A percentile compares a stretch with the other conserved stretches of the same genome.
Evolutionary conservation across 805 yeast genomes (phyloP).

Genomic region (Candida tammaniensis): DNA sequence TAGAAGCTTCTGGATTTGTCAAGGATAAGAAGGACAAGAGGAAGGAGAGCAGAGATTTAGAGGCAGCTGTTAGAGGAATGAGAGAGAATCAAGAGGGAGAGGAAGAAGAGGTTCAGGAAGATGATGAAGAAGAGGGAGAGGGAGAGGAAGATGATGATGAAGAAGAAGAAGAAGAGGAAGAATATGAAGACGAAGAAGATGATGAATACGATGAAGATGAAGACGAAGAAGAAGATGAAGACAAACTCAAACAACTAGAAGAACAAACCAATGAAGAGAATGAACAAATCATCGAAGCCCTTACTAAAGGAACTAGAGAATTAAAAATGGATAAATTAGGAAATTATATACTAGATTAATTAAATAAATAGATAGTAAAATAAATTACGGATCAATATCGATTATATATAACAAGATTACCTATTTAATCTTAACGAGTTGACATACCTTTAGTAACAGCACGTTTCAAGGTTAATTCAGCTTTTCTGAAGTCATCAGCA

Average conservation of each 20-base stretch:
- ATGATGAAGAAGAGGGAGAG: constrained; percentile 24
- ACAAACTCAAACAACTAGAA: constrained; percentile 19
- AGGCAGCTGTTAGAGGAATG: constrained; percentile 70
- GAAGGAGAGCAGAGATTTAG: constrained; percentile 49
- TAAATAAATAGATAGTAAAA: not conserved
- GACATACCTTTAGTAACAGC: constrained; percentile 99
- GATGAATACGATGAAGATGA: constrained; percentile 36
- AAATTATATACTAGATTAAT: constrained; percentile 62
- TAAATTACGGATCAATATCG: constrained; percentile 6
- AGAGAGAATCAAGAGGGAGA: constrained; percentile 29
- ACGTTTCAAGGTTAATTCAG: constrained; percentile 98
- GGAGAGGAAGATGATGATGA: constrained; percentile 37
- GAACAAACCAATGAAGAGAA: constrained; percentile 27
- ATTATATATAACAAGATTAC: constrained; percentile 9
- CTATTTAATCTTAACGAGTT: constrained; percentile 66
- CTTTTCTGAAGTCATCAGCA: constrained; percentile 98
- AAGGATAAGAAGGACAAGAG: constrained; percentile 43
- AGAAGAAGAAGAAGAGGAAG: constrained; percentile 45
- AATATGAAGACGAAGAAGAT: constrained; percentile 21
- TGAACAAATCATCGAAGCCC: constrained; percentile 66
- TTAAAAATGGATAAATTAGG: constrained; percentile 81
- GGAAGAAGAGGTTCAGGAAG: constrained; percentile 26
- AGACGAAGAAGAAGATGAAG: constrained; percentile 26
- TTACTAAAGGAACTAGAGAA: constrained; percentile 59
- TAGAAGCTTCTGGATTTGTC: constrained; percentile 85